Base-by-base conservation (phyloP, 2,329 filamentous ascomycete genomes). In the Cucurbitaria berberidis region DNA sequence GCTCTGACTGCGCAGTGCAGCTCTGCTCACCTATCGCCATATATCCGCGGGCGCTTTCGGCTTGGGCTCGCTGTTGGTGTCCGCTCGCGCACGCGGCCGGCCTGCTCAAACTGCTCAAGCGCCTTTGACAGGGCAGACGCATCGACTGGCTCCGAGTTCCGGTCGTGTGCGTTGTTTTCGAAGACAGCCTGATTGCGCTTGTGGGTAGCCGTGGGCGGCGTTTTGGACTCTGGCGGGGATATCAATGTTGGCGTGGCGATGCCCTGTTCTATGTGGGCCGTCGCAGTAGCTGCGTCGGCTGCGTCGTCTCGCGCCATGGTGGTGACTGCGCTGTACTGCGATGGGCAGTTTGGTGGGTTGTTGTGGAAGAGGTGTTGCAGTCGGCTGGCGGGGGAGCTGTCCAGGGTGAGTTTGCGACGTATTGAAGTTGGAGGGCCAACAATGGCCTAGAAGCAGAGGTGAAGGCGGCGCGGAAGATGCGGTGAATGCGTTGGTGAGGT, bases 11-110 rank as follows among this genome's bases (percentile, higher is more conserved):
- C 22, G 18, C 22, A n/a, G 24, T 27, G 38, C 32, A 5, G 21
- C 39, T 24, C 6, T n/a, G 27, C 60, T 60, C 45, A 74, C 77
- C 77, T 74, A 59, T 81, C 78, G 45, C 85, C 86, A 68, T 89
- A 88, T 16, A 89, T 78, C 57, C 86, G 80, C 72, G 88, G 86
- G 59, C 86, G 81, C 75, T 90, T 90, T 56, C 87, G 80, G 70
- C 85, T 88, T 4, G 87, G 87, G 71, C 86, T 89, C 26, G 83
- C 81, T 38, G 80, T 83, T 3, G 87, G 86, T 26, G 86, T 88
- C 51, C 82, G 81, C 60, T 87, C 85, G 66, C 85, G 76, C 41
- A 80, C 78, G 54, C 80, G 79, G n/a, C 83, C 83, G 15, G 80
- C 80, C 52, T 85, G 81, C 62, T 88, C 85, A 59, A 85, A 82